Percentiles rank a stretch among this genome's conserved stretches.
These are phyloP conservation scores for Chaetothyriales sp. DNA, from an alignment of 2,329 filamentous ascomycete species.

Conservation along the genomic window DNA sequence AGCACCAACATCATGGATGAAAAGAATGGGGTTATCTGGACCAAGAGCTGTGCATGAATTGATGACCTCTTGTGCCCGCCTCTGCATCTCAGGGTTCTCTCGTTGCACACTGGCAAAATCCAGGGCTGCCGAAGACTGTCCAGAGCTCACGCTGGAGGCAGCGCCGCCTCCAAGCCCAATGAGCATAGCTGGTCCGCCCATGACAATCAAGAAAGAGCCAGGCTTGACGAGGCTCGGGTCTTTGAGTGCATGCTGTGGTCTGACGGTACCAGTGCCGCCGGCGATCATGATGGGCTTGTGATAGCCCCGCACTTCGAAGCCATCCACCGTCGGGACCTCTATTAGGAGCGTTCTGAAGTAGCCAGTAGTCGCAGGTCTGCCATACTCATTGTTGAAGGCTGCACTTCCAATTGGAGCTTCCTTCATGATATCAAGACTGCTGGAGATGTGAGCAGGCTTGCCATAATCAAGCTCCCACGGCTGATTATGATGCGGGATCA, in stretches of 20 bases:
- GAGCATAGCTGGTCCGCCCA: constrained; percentile 93
- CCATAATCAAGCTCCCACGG: constrained; percentile 82
- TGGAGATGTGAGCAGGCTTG: constrained; percentile 81
- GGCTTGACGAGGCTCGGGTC: constrained; percentile 62
- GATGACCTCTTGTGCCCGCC: constrained; percentile 94
- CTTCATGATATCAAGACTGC: constrained; percentile 91
- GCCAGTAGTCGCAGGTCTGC: constrained; percentile 72
- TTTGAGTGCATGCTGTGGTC: constrained; percentile 84
- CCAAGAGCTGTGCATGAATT: constrained; percentile 82
- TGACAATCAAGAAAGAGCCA: constrained; percentile 81
- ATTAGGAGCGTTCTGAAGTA: constrained; percentile 85
- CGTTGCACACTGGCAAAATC: constrained; percentile 96
- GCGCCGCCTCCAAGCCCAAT: constrained; percentile 93
- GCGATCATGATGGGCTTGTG: constrained; percentile 99
- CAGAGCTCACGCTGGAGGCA: constrained; percentile 78
- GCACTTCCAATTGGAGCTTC: constrained; percentile 92
- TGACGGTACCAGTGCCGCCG: constrained; percentile 81
- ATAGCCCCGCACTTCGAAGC: constrained; percentile 69
- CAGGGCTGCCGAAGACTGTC: constrained; percentile 76
- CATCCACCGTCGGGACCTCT: constrained; percentile 46
- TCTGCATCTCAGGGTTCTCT: constrained; percentile 92
- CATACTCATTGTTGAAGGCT: constrained; percentile 96
- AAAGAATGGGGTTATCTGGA: constrained; percentile 73
- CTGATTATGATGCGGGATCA: constrained; percentile 67
- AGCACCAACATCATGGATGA: constrained; percentile 95